Conservation (phyloP, 1,284 basidiomycete species). For the Papiliotrema terrestris region DNA sequence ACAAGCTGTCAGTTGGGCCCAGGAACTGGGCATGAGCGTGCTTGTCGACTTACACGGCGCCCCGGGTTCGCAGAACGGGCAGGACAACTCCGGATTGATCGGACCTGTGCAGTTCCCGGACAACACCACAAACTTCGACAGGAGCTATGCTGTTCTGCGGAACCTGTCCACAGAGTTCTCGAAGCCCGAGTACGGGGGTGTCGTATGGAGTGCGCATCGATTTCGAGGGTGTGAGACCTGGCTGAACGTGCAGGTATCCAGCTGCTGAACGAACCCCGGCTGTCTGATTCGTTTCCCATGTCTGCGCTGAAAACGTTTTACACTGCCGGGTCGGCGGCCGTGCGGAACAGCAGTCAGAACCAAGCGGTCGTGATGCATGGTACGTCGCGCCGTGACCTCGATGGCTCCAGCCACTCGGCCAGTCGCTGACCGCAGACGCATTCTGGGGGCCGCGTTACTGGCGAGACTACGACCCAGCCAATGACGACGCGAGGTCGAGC, state of each 20-base stretch:
- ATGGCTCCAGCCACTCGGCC: neutral
- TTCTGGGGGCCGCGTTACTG: constrained; percentile 41
- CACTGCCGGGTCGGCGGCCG: constrained; percentile 3
- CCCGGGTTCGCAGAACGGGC: constrained; percentile 57
- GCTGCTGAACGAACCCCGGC: constrained; percentile 40
- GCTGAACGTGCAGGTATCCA: constrained; percentile 55
- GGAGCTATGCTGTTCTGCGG: constrained; percentile 28
- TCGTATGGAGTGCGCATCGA: constrained; percentile 19
- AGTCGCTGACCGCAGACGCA: constrained; percentile 21
- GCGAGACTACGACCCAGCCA: constrained; percentile 27
- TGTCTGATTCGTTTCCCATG: constrained; percentile 25
- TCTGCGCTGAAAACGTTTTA: constrained; percentile 26
- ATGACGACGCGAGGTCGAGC: constrained; percentile 6
- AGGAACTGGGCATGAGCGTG: constrained; percentile 21
- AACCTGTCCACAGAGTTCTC: constrained; percentile 52
- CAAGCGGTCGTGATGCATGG: constrained; percentile 14
- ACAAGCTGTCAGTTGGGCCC: constrained; percentile 25
- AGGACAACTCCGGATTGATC: constrained; percentile 38
- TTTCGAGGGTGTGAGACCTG: neutral
- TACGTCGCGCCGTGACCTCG: constrained; percentile 24
- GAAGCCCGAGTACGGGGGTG: constrained; percentile 26
- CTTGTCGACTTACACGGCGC: constrained; percentile 59
- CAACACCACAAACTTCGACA: constrained; percentile 30
- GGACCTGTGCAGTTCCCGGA: constrained; percentile 21
- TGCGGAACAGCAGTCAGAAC: constrained; percentile 2